phyloP scores from a whole-genome alignment of 805 yeast species.

The Candida awuae region DNA sequence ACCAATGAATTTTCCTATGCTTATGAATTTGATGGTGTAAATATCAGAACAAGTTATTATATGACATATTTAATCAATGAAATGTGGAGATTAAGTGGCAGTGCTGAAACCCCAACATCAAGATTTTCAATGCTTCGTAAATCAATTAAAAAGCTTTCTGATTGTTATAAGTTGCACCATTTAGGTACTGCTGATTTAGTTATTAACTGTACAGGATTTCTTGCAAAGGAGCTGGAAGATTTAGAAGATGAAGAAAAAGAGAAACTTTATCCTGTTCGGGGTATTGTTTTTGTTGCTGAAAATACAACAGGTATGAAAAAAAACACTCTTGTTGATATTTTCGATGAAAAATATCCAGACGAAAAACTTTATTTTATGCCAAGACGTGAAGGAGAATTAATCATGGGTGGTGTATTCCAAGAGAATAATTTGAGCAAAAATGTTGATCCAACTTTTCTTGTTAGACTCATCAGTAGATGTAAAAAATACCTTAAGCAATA shows the following conservation, averaged over 20 bases:
- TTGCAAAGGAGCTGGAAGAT: conserved; percentile 36
- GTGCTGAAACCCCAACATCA: conserved; percentile 14
- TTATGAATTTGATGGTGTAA: conserved; percentile 33
- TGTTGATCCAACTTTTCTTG: conserved; percentile 37
- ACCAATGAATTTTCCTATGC: conserved; percentile 32
- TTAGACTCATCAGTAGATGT: conserved; percentile 42
- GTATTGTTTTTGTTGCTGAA: conserved; percentile 48
- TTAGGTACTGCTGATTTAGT: conserved; percentile 41
- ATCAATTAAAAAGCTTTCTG: conserved; percentile 35
- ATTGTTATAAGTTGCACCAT: conserved; percentile 39
- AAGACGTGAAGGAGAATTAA: conserved; percentile 65
- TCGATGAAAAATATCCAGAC: conserved; percentile 16
- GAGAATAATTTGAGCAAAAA: conserved; percentile 16
- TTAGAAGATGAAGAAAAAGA: conserved; percentile 24
- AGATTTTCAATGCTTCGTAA: conserved; percentile 46
- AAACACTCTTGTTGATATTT: conserved; percentile 26
- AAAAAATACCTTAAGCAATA: conserved; percentile 33
- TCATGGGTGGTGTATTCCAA: conserved; percentile 48
- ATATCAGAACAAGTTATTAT: conserved; percentile 25
- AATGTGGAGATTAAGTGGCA: conserved; percentile 13
- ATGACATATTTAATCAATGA: conserved; percentile 28
- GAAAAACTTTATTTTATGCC: conserved; percentile 58
- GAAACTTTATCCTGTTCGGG: conserved; percentile 45
- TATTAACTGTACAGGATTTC: conserved; percentile 51
- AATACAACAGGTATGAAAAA: conserved; percentile 30